Evolutionary conservation across 2,329 filamentous ascomycete species (phyloP), one percentile per base, ranked within the genome.

Genomic region (Cytospora chrysosperma): DNA sequence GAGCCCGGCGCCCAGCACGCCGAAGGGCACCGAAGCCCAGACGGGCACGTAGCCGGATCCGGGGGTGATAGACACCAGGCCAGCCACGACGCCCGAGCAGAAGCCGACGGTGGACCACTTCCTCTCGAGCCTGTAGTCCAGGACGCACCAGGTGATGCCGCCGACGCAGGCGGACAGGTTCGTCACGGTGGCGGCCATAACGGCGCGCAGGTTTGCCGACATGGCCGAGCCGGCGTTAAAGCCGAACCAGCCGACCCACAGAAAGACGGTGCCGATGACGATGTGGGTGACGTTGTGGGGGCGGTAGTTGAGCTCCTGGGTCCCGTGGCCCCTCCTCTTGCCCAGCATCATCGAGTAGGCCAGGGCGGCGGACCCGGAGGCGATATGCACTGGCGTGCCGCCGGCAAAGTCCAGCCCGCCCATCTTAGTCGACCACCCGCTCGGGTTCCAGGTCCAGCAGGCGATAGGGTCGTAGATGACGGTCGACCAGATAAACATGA

Each of bases 91-190:
- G 67, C 93, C 93, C 0, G 91, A 95, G 79, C 93, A 97, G 82
- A 96, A 96, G 2, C 93, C 93, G 28, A 97, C 92, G 2, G 92
- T 94, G 0, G 92, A 96, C 90, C 91, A 97, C 79, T 96, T 96
- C 71, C 87, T 85, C 78, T 96, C 92, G 56, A 97, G 83, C 63
- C 92, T 85, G 77, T 96, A 96, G 74, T 97, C 93, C 63, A 97
- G 82, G 26, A 96, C 79, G 74, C 91, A 95, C 93, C 92, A 96
- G 40, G 91, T 95, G 57, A 97, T 88, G 55, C 92, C 92, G 62
- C 92, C 93, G 10, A 93, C 86, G 65, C 89, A 92, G 40, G 92
- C 93, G 27, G 92, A 88, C 32, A 96, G 79, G 74, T 96, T 95
- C 60, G 93, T 96, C 51, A 94, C 91, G 1, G 94, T 82, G 13